Evolutionary conservation across 257 asterid species (phyloP), one percentile per base, ranked within the genome.

Genomic region (Euphrasia confusa): DNA sequence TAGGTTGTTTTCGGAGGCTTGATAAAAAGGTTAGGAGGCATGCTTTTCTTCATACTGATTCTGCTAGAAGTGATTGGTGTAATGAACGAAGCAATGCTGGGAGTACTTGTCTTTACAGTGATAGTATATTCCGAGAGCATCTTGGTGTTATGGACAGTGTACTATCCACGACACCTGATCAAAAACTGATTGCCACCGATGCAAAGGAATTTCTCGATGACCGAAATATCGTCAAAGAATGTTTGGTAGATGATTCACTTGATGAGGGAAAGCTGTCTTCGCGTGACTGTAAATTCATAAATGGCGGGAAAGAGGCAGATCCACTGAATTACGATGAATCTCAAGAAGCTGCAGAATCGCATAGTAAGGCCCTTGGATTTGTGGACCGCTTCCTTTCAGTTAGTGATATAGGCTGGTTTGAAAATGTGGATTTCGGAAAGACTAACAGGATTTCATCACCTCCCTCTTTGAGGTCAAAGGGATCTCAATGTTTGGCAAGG

Each of bases 311-410:
- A 18, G 76, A 74, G 60, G 65, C 61, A 64, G 63, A 71, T 54
- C 72, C 49, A 60, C 58, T 67, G 52, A 80, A 59, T 48, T 53
- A 63, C 50, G 7, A 53, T 27, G 78, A 73, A 67, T 79, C 81
- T 74, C 80, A 77, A 49, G 90, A 71, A 65, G 76, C 80, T 66
- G 71, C 55, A 71, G 89, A 74, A 53, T 62, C 84, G 49, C 78
- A 74, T 44, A 73, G 65, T 62, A 69, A 74, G 56, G 93, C 89
- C 74, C 75, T 85, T 61, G 79, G 71, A 3, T 88, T 84, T 66
- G 84, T 91, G 2, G 87, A 91, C 70, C 83, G 62, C 50, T 90
- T 77, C 74, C 81, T 91, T 35, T 79, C 87, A 54, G 66, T 52
- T 60, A 76, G 65, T 72, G 75, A 76, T 69, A 71, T 74, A 30